Conservation (phyloP, 2,329 filamentous ascomycete genomes). For the Clonostachys rhizophaga region DNA sequence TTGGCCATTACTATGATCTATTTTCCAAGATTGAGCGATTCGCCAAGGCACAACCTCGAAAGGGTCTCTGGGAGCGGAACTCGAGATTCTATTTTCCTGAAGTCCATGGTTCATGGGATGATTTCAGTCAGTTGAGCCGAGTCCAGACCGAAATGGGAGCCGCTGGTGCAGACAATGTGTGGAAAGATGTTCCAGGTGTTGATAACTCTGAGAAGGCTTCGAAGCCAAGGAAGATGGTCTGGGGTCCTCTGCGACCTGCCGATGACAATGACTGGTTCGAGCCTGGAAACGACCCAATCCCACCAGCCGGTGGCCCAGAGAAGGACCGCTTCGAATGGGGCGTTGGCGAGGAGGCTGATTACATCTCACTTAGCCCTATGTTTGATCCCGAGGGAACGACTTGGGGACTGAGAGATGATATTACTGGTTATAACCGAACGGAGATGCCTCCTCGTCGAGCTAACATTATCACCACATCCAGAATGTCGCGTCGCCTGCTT, state of each 20-base stretch:
- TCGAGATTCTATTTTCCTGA: conserved; percentile 72
- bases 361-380: conserved; percentile 87
- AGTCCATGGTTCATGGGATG: conserved; percentile 73
- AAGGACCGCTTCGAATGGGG: conserved; percentile 84
- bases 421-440: conserved; percentile 72
- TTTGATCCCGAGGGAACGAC: conserved; percentile 86
- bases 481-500: conserved; percentile 76
- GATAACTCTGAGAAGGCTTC: conserved; percentile 28
- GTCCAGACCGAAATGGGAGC: conserved; percentile 71
- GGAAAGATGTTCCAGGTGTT: conserved; percentile 45
- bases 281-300: conserved; percentile 65
- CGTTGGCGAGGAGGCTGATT: conserved; percentile 83
- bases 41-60: conserved; percentile 69
- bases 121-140: conserved; percentile 69
- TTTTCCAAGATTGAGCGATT: conserved; percentile 66
- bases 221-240: conserved; percentile 60
- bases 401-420: conserved; percentile 78
- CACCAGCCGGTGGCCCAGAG: conserved; percentile 66
- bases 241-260: conserved; percentile 74
- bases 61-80: conserved; percentile 78
- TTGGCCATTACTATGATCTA: conserved; percentile 77
- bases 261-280: conserved; percentile 69
- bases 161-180: conserved; percentile 61
- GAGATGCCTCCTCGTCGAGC: conserved; percentile 66
- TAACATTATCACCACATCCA: conserved; percentile 82